These are phyloP conservation scores for Tilletia horrida DNA, from an alignment of 1,284 basidiomycete genomes.

Conservation along the genomic window DNA sequence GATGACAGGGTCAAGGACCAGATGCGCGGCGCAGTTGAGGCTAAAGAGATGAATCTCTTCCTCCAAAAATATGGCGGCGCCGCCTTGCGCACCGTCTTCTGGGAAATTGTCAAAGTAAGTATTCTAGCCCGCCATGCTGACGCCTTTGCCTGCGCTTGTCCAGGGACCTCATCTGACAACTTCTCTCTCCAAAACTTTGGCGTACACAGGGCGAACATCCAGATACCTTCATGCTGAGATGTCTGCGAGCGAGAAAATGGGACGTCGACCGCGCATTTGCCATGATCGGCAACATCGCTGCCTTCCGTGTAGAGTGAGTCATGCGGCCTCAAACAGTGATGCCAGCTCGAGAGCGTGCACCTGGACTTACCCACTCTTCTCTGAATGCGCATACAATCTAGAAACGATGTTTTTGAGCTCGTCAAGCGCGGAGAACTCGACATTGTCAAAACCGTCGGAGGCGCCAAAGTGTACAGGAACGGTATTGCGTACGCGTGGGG, in stretches of 20 bases:
- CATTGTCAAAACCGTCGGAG: constrained; percentile 37
- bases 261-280: constrained; percentile 37
- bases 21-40: constrained; percentile 43
- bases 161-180: not conserved
- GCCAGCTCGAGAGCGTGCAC: too few relatives aligned
- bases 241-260: constrained; percentile 29
- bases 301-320: constrained; percentile 34
- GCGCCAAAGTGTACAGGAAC: constrained; percentile 44
- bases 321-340: not conserved
- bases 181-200: not conserved
- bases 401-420: constrained; percentile 37
- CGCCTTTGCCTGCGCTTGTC: not conserved
- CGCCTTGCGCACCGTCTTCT: constrained; percentile 40
- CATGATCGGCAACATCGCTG: constrained; percentile 37
- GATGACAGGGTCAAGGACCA: constrained; percentile 49
- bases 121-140: not conserved
- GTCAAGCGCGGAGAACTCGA: constrained; percentile 39
- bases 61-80: constrained; percentile 42
- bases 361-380: not conserved
- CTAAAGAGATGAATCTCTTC: constrained; percentile 47
- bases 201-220: constrained; percentile 41
- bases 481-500: constrained; percentile 45
- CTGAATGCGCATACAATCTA: constrained; percentile 16
- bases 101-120: constrained; percentile 40
- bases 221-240: constrained; percentile 36